Evolutionary conservation across 2,329 filamentous ascomycete genomes (phyloP).

Genomic region (Alternaria ventricosa): DNA sequence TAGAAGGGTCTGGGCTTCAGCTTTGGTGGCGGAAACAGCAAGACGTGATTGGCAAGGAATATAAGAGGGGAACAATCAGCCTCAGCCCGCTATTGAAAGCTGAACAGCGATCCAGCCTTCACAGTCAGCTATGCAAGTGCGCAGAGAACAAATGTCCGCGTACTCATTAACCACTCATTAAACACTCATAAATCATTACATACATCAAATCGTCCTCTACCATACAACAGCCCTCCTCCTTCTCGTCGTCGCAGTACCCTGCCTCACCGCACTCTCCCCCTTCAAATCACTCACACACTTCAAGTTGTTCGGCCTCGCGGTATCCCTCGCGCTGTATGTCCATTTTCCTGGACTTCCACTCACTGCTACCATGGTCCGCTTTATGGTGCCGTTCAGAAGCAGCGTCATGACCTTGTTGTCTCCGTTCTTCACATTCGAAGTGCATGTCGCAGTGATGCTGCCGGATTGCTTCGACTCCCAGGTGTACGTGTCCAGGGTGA

Average conservation of each 20-base stretch:
- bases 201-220: background rate
- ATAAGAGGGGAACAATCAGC: background rate
- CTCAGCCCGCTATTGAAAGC: background rate
- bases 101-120: background rate
- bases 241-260: conserved; percentile 27
- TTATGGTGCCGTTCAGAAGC: conserved; percentile 32
- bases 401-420: conserved; percentile 39
- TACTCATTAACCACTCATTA: background rate
- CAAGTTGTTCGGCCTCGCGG: conserved; percentile 37
- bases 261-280: conserved; percentile 30
- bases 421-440: conserved; percentile 45
- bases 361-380: conserved; percentile 26
- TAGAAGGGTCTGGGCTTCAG: background rate
- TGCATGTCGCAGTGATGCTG: conserved; percentile 40
- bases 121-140: rapidly evolving
- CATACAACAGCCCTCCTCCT: conserved; percentile 17
- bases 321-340: conserved; percentile 31
- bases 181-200: background rate
- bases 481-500: conserved; percentile 44
- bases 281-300: conserved; percentile 34
- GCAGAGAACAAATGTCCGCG: rapidly evolving
- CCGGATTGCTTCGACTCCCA: conserved; percentile 39
- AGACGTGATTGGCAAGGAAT: background rate
- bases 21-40: background rate
- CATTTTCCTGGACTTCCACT: conserved; percentile 35